A percentile compares a stretch with the other conserved stretches of the same genome.
Evolutionary conservation across 2,329 filamentous ascomycete species (phyloP).

Genomic region (Penicillium hesseltinei): DNA sequence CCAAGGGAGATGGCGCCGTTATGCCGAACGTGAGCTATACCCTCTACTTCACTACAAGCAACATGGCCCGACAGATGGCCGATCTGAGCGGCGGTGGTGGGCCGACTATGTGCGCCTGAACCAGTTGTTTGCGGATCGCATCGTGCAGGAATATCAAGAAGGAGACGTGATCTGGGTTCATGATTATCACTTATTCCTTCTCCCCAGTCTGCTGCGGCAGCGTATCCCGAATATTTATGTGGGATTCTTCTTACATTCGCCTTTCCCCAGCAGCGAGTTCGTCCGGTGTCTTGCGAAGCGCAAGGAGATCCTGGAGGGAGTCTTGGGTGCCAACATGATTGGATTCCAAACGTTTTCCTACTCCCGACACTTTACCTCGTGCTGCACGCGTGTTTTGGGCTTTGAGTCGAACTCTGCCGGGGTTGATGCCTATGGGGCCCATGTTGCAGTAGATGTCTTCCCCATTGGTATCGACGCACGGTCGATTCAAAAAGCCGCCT

Average conservation of each 20-base stretch:
- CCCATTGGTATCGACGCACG: slow-evolving; percentile 92
- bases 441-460: slow-evolving; percentile 88
- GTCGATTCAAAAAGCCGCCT: slow-evolving; percentile 72
- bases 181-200: slow-evolving; percentile 87
- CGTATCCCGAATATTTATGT: slow-evolving; percentile 86
- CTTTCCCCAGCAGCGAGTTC: slow-evolving; percentile 95
- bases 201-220: slow-evolving; percentile 85
- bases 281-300: slow-evolving; percentile 82
- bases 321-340: slow-evolving; percentile 87
- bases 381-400: slow-evolving; percentile 86
- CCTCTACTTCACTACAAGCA: slow-evolving; percentile 96
- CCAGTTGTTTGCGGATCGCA: slow-evolving; percentile 84
- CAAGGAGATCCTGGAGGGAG: slow-evolving; percentile 86
- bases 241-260: slow-evolving; percentile 89
- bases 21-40: slow-evolving; percentile 88
- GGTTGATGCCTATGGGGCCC: slow-evolving; percentile 83
- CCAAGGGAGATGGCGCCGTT: slow-evolving; percentile 82
- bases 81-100: slow-evolving; percentile 79
- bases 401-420: slow-evolving; percentile 82
- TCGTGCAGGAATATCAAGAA: slow-evolving; percentile 83
- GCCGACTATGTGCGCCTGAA: slow-evolving; percentile 92
- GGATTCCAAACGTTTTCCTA: slow-evolving; percentile 96
- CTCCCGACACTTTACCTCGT: slow-evolving; percentile 89
- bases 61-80: slow-evolving; percentile 82
- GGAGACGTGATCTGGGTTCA: slow-evolving; percentile 92